Evolutionary conservation across 2,329 filamentous ascomycete genomes (phyloP), one percentile per base, ranked within the genome.

Genomic region (Beauveria medogensis): DNA sequence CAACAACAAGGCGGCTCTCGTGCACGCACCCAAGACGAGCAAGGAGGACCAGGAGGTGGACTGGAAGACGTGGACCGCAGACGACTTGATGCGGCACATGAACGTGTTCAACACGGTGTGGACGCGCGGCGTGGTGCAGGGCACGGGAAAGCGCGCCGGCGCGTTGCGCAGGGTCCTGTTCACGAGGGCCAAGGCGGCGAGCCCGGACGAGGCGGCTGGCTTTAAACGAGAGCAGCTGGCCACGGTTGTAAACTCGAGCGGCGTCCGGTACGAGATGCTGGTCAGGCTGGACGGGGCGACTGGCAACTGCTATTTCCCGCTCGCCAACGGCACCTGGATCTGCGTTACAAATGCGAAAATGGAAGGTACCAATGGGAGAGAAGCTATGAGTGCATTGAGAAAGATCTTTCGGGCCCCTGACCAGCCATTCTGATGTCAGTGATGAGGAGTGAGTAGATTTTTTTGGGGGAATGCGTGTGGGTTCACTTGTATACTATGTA

Each of bases 1-100:
- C 6, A 26, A 53, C 28, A 9, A 28, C 6, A 24, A 53, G 28
- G 28, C 28, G 28, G 52, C 51, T 14, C 66, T 72, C 2, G 61
- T 59, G 28, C 82, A 88, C 67, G 93, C 93, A 1, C 83, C 84
- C 1, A 96, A 96, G 70, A 83, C 96, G 63, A 83, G 74, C 1
- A 82, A 87, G 60, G 73, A 79, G 6, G 85, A 93, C 66, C 75
- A 78, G 2, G 81, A 84, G 62, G 73, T 96, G 8, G 74, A 86
- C 63, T 91, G 87, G 80, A 50, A 48, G 0, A 51, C 65, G 3
- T 84, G 83, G 78, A 75, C 75, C 0, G 74, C 78, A n/a, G 72
- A 77, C 3, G 78, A 83, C 1, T 79, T 92, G 18, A 69, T 75
- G 6, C 77, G 81, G 5, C 79, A 82, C 5, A 75, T 82, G 55